A percentile compares a stretch with the other conserved stretches of the same genome.
Evolutionary conservation across 2,329 filamentous ascomycete genomes (phyloP).

Genomic region (Alternaria incomplexa): DNA sequence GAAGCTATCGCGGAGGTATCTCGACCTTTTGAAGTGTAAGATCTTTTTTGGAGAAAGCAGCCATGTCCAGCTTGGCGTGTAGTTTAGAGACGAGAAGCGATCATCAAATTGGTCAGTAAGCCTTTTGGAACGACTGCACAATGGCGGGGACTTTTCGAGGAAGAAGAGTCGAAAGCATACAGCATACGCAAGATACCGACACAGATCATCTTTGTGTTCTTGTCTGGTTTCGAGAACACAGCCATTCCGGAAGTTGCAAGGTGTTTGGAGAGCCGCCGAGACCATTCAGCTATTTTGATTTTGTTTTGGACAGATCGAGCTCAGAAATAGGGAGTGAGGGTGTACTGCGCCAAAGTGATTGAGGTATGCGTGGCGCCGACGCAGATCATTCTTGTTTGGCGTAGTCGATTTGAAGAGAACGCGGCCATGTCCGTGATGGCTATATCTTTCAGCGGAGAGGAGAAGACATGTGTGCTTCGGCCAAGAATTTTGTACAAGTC

Average conservation of each 20-base stretch:
- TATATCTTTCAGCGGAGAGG: background rate
- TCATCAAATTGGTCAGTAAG: too few species aligned
- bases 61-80: too few species aligned
- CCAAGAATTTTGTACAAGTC: background rate
- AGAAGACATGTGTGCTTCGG: background rate
- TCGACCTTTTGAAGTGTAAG: too few species aligned
- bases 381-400: background rate
- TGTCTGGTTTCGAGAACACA: background rate
- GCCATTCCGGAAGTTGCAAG: too few species aligned
- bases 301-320: background rate
- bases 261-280: background rate
- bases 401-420: background rate
- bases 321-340: background rate
- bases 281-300: background rate
- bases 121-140: background rate
- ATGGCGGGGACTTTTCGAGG: background rate
- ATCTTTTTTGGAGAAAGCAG: too few species aligned
- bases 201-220: background rate
- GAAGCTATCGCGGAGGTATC: too few species aligned
- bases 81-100: too few species aligned
- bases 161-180: background rate
- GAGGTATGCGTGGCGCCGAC: background rate
- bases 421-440: rapidly evolving
- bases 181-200: background rate
- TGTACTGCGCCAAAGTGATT: background rate